Evolutionary conservation across 176 grass and related monocot genomes (phyloP), one percentile per base, ranked within the genome.

Genomic region (Bromus sterilis): DNA sequence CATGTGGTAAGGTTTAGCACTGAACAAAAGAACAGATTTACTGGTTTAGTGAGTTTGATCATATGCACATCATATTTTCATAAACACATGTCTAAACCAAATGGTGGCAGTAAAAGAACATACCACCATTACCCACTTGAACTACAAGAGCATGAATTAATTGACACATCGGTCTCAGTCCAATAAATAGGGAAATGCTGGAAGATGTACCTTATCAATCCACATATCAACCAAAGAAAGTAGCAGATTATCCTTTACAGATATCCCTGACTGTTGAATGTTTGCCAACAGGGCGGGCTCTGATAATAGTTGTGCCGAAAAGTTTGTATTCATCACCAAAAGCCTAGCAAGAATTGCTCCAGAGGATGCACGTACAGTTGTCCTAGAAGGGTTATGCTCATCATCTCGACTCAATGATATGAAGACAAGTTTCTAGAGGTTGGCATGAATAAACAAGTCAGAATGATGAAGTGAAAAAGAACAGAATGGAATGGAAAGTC

Each of bases 281-380:
- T 55, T 90, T 55, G 79, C 18, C 23, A 40, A 55, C 87, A 98
- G 89, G 44, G 89, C 80, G 77, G 86, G 82, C 56, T 99, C 96
- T 57, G 96, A 99, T 86, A 89, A 83, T 61, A 99, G 82, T 42
- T 99, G 93, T 15, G 90, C 93, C 16, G 81, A 85, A 91, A 93
- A 99, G 84, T 91, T 95, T 29, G 96, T 99, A 79, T 95, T 99
- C 92, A 95, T 93, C 64, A 99, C 93, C 36, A 99, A 80, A 83
- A 99, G 82, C 83, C 87, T 95, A 67, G 96, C 96, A 81, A 99
- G 60, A 89, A 99, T 95, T 5, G 96, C 91, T 65, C 90, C 88
- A 72, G 92, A 84, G 40, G 90, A 89, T 89, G 86, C 88, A 74
- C 93, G 78, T n/a, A 99, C 89, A 73, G 83, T 85, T 63, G 96